Percentiles rank a stretch among this genome's conserved stretches.
These are phyloP conservation scores for Lachancea sp. DNA, from an alignment of 805 yeast genomes.

Conservation along the genomic window DNA sequence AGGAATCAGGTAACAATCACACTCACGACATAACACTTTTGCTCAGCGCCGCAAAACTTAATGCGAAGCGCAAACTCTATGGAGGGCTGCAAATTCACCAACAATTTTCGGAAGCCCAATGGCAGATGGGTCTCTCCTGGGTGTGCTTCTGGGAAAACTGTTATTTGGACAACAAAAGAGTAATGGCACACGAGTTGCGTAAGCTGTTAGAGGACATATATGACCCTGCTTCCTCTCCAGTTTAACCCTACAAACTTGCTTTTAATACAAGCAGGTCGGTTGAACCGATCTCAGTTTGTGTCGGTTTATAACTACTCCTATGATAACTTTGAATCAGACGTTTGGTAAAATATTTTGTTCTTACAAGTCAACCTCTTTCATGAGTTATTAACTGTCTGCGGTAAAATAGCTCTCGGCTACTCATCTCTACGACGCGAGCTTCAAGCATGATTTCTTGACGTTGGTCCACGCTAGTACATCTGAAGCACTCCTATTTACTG, in stretches of 20 bases:
- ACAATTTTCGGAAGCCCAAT: slow-evolving; percentile 7
- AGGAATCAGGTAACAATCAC: slow-evolving; percentile 10
- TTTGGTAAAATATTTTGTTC: too few relatives aligned
- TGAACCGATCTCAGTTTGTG: too few relatives aligned
- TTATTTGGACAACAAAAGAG: slow-evolving; percentile 12
- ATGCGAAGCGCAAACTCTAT: slow-evolving; percentile 12
- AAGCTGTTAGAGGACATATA: background rate
- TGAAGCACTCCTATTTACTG: slow-evolving; percentile 10
- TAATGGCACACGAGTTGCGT: slow-evolving; percentile 4
- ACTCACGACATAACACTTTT: slow-evolving; percentile 13
- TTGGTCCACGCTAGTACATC: too few relatives aligned
- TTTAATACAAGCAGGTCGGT: too few relatives aligned
- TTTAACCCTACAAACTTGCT: too few relatives aligned
- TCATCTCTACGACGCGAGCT: too few relatives aligned
- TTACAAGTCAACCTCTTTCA: too few relatives aligned
- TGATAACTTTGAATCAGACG: too few relatives aligned
- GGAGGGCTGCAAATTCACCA: slow-evolving; percentile 7
- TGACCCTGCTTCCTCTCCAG: background rate
- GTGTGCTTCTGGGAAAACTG: slow-evolving; percentile 15
- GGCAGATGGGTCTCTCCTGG: slow-evolving; percentile 14
- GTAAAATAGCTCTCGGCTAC: too few relatives aligned
- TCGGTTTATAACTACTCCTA: too few relatives aligned
- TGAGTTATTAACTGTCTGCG: too few relatives aligned
- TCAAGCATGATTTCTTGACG: too few relatives aligned
- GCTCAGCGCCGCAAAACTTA: slow-evolving; percentile 15